Evolutionary conservation across 371 early-diverging fungal species (phyloP).

Genomic region (Funneliformis caledonium): DNA sequence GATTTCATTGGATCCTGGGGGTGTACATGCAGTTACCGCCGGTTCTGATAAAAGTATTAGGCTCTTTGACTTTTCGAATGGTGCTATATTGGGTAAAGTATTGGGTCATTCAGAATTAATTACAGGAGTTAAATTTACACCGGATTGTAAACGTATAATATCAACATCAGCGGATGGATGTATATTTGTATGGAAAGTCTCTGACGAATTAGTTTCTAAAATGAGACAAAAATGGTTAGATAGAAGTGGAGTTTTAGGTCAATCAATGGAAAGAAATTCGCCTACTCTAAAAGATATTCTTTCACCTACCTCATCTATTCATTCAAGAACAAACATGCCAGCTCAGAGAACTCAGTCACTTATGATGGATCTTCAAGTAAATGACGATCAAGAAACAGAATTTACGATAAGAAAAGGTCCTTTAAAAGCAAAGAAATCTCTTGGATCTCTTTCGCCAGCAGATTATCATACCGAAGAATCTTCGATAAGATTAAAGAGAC

Average conservation of each 20-base stretch:
- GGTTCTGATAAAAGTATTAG: constrained; percentile 79
- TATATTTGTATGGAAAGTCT: constrained; percentile 76
- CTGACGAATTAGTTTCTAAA: constrained; percentile 56
- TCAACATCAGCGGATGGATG: constrained; percentile 83
- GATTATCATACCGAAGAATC: constrained; percentile 6
- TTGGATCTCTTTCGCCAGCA: not conserved
- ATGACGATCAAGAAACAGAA: not conserved
- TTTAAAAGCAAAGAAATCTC: constrained; percentile 31
- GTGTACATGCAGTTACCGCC: constrained; percentile 71
- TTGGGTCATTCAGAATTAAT: constrained; percentile 81
- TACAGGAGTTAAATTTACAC: constrained; percentile 71
- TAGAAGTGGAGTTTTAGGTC: constrained; percentile 26
- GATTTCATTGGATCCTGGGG: constrained; percentile 75
- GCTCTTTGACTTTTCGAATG: constrained; percentile 72
- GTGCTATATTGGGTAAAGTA: constrained; percentile 65
- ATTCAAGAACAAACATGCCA: constrained; percentile 39
- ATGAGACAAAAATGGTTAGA: constrained; percentile 49
- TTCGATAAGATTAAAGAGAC: constrained; percentile 2
- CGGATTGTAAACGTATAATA: constrained; percentile 60
- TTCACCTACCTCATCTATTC: not conserved
- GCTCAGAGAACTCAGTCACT: constrained; percentile 43
- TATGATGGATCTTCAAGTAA: constrained; percentile 22
- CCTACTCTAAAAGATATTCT: constrained; percentile 8
- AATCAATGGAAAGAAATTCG: not conserved
- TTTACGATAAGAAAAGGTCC: constrained; percentile 4